Percentiles rank a stretch among this genome's conserved stretches.
phyloP scores from a whole-genome alignment of 257 asterid genomes.

The Petrea volubilis region DNA sequence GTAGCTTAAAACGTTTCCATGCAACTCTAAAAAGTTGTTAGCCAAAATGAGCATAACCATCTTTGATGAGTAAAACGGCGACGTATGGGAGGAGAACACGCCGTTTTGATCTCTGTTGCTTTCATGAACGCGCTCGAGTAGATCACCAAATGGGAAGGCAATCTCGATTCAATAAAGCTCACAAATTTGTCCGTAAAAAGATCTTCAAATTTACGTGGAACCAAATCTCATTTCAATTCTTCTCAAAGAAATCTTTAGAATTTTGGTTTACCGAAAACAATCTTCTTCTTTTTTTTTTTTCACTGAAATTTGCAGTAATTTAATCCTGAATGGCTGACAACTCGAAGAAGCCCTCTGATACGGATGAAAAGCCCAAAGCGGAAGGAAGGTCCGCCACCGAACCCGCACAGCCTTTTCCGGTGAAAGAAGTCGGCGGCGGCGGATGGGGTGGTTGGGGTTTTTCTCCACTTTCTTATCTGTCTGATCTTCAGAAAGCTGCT shows the following conservation, averaged over 20 bases:
- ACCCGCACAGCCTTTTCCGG: constrained; percentile 29
- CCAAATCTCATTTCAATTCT: background rate
- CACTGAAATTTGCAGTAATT: constrained; percentile 13
- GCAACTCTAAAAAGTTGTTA: background rate
- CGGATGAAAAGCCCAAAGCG: constrained; percentile 42
- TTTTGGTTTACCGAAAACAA: background rate
- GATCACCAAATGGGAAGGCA: constrained; percentile 8
- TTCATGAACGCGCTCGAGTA: constrained; percentile 31
- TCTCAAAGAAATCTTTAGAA: background rate
- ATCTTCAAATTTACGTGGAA: background rate
- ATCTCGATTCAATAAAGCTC: constrained; percentile 13
- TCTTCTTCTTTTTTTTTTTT: too few species aligned
- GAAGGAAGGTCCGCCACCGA: constrained; percentile 24
- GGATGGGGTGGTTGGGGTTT: constrained; percentile 94
- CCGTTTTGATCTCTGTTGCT: constrained; percentile 15
- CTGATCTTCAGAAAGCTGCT: constrained; percentile 88
- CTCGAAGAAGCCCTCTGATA: constrained; percentile 38
- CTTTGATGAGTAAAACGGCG: background rate
- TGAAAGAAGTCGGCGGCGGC: constrained; percentile 34
- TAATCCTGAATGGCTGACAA: constrained; percentile 50
- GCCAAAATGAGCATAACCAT: too few species aligned
- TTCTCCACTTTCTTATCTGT: constrained; percentile 67
- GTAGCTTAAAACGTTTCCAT: background rate
- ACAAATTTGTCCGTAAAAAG: too few species aligned
- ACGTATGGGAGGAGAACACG: background rate